Evolutionary conservation across 2,329 filamentous ascomycete genomes (phyloP), one percentile per base, ranked within the genome.

Genomic region (Tolypocladium tundrense): DNA sequence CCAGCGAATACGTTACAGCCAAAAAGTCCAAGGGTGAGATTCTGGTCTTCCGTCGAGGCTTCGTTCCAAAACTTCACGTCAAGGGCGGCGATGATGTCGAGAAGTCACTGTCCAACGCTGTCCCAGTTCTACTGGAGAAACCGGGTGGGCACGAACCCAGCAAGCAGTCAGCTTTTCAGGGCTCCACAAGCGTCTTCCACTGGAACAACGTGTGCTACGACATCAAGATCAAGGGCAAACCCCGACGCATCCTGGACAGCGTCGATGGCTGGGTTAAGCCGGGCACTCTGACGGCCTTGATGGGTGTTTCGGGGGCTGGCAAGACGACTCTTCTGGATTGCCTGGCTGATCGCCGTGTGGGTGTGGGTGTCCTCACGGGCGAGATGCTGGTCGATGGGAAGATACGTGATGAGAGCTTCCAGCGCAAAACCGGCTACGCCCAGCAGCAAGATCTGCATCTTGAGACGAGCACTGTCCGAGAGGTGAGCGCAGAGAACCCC

Each of bases 231-330:
- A 72, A 72, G 57, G 88, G 88, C 65, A 81, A 88, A 62, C 72
- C 76, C 0, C 78, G 87, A 40, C 80, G 85, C 11, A 85, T 92
- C 65, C 74, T 90, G 31, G 83, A 90, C 60, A 75, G 88, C 55
- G 85, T 90, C 2, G 84, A 88, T 64, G 87, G 88, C 13, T 90
- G 86, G 85, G 86, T 90, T 56, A 88, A 89, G 69, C 87, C 87
- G 1, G 87, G 87, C 55, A 89, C 86, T 19, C 72, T 88, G 16
- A 90, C 87, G 8, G 87, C 86, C 13, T 77, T 89, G 0, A 90
- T 89, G 87, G 85, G 70, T 33, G 68, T 69, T 1, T 71, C 70
- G 0, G 70, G 70, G 9, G 70, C 70, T 4, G 70, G 87, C 56
- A 90, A 89, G 68, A 89, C 87, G 0, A 89, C 86, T 1, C 74